Base-by-base conservation (phyloP, 257 asterid genomes). In the Sherardia arvensis region DNA sequence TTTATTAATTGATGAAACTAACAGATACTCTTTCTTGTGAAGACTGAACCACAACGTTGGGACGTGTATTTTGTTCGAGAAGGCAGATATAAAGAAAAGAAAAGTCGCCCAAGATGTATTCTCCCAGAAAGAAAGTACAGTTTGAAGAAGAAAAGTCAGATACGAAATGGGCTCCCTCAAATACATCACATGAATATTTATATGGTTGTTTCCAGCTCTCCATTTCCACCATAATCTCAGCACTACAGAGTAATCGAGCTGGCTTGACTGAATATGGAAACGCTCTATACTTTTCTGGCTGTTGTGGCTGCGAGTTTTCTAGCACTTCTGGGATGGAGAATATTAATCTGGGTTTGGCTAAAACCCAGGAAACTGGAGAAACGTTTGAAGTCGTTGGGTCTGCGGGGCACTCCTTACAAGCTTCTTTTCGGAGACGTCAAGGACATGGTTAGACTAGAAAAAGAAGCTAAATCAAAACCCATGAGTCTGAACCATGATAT, bases 401-500 rank as follows among this genome's bases (percentile, higher is more conserved):
- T 43, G 20, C 20, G 5, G 49, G 49, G 49, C n/a, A 43, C 49
- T 15, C 49, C 20, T 43, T 43, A 43, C n/a, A 43, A 43, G 49
- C 49, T 43, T 1, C 1, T 43, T n/a, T 43, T 55, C 26, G 60
- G 60, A 55, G 60, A 55, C 60, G 4, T 55, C 17, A 22, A 55
- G 27, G 60, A 55, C 1, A 8, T 28, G 28, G 5, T 28, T 7
- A 55, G n/a, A 23, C 20, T 21, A 2, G 26, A 55, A 9, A 55
- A 3, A n/a, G 60, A 18, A 55, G 60, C 60, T 3, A 55, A 22
- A 0, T 4, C 30, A 17, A 55, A 55, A 28, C 60, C 60, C 29
- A 55, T 55, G 27, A 23, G 18, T 22, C 32, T 55, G 30, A 55
- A 23, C 60, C 60, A 55, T 55, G 60, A 55, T 55, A 55, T 55